Evolutionary conservation across 2,329 filamentous ascomycete genomes (phyloP).

Genomic region (Boeremia lycopersici): DNA sequence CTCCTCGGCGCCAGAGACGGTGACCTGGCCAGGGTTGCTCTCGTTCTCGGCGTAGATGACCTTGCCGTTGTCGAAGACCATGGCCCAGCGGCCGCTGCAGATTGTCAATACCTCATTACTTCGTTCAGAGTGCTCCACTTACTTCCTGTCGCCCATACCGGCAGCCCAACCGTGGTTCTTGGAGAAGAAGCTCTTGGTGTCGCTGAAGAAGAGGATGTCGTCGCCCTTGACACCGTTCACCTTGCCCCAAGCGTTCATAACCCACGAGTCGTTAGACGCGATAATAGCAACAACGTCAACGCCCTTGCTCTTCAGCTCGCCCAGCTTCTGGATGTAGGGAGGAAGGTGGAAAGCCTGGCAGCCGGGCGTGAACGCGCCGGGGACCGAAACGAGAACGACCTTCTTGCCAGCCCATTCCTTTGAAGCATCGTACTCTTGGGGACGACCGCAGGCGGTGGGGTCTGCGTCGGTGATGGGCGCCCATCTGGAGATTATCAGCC

Average conservation of each 20-base stretch:
- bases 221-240: conserved; percentile 79
- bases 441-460: conserved; percentile 78
- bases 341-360: conserved; percentile 83
- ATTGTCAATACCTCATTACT: not conserved
- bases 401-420: conserved; percentile 76
- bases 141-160: conserved; percentile 70
- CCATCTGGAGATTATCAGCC: conserved; percentile 60
- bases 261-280: conserved; percentile 82
- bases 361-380: conserved; percentile 68
- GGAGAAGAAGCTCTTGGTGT: conserved; percentile 74
- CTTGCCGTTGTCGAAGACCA: conserved; percentile 80
- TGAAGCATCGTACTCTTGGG: conserved; percentile 78
- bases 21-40: conserved; percentile 56
- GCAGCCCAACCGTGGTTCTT: conserved; percentile 78
- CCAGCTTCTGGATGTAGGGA: conserved; percentile 75
- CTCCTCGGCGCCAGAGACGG: conserved; percentile 56
- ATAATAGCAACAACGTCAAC: conserved; percentile 83
- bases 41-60: conserved; percentile 81
- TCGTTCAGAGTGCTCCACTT: not conserved
- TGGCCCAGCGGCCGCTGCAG: conserved; percentile 70
- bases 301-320: conserved; percentile 76
- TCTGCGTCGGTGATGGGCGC: conserved; percentile 75
- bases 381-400: conserved; percentile 71
- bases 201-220: conserved; percentile 77
- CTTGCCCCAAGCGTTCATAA: conserved; percentile 91